Evolutionary conservation across 495 filamentous ascomycete genomes (phyloP).

Genomic region (Oidiodendron maius): DNA sequence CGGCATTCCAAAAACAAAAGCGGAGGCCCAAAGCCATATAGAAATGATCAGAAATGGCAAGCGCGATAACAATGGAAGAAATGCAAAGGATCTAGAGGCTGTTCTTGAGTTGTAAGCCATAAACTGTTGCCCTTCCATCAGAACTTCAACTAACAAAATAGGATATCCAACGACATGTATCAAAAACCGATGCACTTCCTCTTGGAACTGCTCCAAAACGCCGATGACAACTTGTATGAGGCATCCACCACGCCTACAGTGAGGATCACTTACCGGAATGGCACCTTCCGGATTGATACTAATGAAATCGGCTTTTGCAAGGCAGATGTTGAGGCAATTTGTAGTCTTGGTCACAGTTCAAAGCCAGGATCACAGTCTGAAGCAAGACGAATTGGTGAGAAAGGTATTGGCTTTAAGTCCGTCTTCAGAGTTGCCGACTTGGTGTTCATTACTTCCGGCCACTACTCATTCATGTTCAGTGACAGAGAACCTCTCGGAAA

Average conservation of each 20-base stretch:
- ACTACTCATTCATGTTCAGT: conserved; percentile 36
- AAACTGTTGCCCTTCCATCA: no score
- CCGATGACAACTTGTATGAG: conserved; percentile 33
- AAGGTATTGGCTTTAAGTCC: conserved; percentile 45
- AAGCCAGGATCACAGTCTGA: conserved; percentile 15
- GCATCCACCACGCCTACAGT: not conserved
- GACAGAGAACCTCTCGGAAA: conserved; percentile 23
- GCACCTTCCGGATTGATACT: conserved; percentile 24
- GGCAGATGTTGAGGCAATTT: conserved; percentile 31
- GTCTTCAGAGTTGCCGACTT: conserved; percentile 38
- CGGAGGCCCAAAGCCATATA: no score
- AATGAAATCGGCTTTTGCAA: conserved; percentile 37
- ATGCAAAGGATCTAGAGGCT: no score
- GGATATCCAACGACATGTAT: conserved; percentile 22
- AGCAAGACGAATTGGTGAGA: conserved; percentile 35
- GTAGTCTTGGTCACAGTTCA: conserved; percentile 29
- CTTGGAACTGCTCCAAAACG: conserved; percentile 37
- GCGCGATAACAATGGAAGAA: no score
- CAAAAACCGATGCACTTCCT: conserved; percentile 29
- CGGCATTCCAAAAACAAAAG: no score
- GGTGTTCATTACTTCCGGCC: conserved; percentile 32
- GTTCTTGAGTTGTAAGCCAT: no score
- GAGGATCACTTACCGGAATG: not conserved
- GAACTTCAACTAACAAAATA: no score
- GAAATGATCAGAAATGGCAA: no score